These are phyloP conservation scores for Pythium phragmitis DNA, from an alignment of 352 stramenopile species.

Conservation along the genomic window DNA sequence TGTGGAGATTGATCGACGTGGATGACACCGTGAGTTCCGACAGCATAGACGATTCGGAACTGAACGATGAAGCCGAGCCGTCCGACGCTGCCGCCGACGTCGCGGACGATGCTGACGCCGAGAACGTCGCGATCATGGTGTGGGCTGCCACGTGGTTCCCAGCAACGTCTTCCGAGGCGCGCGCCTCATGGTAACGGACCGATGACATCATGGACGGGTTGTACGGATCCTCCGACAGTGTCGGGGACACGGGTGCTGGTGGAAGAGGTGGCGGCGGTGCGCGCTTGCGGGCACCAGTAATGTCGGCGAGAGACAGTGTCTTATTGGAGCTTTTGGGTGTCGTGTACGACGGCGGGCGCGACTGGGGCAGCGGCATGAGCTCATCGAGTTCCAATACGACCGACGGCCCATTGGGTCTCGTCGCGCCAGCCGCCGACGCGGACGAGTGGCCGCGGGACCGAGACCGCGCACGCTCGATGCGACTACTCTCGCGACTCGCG, in stretches of 20 bases:
- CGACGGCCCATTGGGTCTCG: constrained; percentile 8
- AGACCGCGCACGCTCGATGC: constrained; percentile 6
- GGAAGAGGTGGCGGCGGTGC: constrained; percentile 12
- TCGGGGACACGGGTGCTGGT: constrained; percentile 1
- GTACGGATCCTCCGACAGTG: constrained; percentile 19
- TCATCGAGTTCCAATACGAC: constrained; percentile 24
- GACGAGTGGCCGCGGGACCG: constrained; percentile 17
- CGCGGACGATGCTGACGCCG: constrained; percentile 6
- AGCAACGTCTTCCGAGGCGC: constrained; percentile 11
- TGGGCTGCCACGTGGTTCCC: constrained; percentile 4
- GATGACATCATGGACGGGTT: constrained; percentile 22
- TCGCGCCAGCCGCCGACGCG: neutral
- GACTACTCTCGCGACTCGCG: constrained; percentile 1
- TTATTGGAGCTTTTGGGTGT: constrained; percentile 20
- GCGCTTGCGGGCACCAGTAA: constrained; percentile 4
- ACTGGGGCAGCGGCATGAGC: constrained; percentile 7
- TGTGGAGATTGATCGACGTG: constrained; percentile 1
- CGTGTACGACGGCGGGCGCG: neutral
- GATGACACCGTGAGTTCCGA: constrained; percentile 1
- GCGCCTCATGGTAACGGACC: constrained; percentile 13
- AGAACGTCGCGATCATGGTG: neutral
- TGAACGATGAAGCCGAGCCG: constrained; percentile 11
- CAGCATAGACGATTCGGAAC: constrained; percentile 1
- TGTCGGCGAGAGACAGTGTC: constrained; percentile 21
- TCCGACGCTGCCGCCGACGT: constrained; percentile 4